Evolutionary conservation across 2,329 filamentous ascomycete species (phyloP).

Genomic region (Harringtonia lauricola): DNA sequence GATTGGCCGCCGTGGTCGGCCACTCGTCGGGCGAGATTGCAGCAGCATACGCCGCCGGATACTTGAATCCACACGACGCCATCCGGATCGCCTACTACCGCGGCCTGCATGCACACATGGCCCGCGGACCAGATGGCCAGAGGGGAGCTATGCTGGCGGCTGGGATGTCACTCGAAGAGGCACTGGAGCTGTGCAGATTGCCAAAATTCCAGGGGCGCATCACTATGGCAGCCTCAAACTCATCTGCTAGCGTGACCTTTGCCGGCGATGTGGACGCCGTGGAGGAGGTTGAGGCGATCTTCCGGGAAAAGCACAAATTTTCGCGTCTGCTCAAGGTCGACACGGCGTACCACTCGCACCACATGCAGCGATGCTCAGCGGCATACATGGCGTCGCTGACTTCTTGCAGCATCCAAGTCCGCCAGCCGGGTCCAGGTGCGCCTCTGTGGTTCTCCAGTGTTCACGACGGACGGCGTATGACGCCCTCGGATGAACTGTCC

Average conservation of each 20-base stretch:
- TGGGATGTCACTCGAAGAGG: neutral
- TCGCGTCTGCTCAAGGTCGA: neutral
- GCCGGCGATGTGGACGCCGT: neutral
- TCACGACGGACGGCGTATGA: no score
- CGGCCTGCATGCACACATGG: no score
- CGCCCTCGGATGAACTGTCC: conserved; percentile 1
- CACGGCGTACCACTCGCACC: neutral
- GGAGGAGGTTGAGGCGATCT: neutral
- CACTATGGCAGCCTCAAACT: neutral
- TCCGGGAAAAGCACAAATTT: neutral
- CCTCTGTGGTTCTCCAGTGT: conserved; percentile 32
- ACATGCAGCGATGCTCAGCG: neutral
- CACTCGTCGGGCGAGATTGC: neutral
- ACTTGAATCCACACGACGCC: neutral
- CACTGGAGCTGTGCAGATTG: neutral
- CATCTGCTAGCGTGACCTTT: neutral
- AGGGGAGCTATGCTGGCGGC: neutral
- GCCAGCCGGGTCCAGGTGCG: no score
- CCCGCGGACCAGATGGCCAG: no score
- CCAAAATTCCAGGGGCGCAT: neutral
- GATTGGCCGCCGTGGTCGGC: neutral
- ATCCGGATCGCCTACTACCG: neutral
- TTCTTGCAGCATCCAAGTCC: neutral
- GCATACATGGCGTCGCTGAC: neutral
- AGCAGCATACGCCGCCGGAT: neutral